Evolutionary conservation across 192 early-diverging fungal genomes (phyloP), one percentile per base, ranked within the genome.

Genomic region (Coemansia sp.): DNA sequence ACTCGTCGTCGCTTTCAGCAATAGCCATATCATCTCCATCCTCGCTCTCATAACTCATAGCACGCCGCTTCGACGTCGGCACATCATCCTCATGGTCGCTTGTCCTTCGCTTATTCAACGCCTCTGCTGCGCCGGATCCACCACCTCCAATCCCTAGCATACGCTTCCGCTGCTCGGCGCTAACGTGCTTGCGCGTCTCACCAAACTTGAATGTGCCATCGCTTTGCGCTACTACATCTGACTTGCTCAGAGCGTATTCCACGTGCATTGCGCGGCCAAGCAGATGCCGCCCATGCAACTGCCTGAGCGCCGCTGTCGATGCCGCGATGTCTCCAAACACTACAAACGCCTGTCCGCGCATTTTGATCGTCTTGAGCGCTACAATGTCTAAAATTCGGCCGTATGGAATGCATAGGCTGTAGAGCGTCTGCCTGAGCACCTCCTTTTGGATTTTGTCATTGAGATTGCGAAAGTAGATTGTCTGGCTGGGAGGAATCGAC

Each of bases 271-370:
- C 80, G 59, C 84, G 84, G n/a, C 88, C 90, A 67, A 92, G 97
- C 73, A 99, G 89, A 6, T 76, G 84, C 60, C 95, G 94, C 22
- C 94, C 96, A 76, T 97, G 92, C 39, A 98, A 78, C 27, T 91
- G 87, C 62, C 96, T 85, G 59, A 97, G 69, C 6, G 98, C 96
- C 0, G 90, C 82, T 35, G 95, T 96, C 3, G 98, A 93, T 17
- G 86, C 76, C 6, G 92, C 73, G n/a, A 96, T 89, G 63, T 96
- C 91, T 32, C 82, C 77, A 66, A 96, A 97, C 15, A 90, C 96
- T 22, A 99, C 76, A 74, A 94, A 96, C 0, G 98, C 98, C 80
- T 99, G 98, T 17, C 95, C 96, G 31, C 96, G 92, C 87, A 94
- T 90, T 47, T 89, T 91, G 29, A 74, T 65, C 8, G 91, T 96